A percentile compares a stretch with the other conserved stretches of the same genome.
phyloP scores from a whole-genome alignment of 164 flowering plant genomes.

The Vitis riparia region DNA sequence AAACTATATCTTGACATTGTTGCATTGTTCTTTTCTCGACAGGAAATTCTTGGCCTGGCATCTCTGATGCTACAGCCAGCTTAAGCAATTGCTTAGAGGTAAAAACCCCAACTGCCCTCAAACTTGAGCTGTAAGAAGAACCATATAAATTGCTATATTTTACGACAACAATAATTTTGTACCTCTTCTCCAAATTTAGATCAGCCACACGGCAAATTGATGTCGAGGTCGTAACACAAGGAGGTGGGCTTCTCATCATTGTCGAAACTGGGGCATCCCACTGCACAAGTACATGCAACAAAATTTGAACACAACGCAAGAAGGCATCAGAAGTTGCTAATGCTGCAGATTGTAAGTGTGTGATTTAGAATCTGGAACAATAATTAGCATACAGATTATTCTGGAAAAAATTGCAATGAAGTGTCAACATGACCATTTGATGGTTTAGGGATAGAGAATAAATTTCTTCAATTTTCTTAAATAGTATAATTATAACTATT shows the following conservation, averaged over 20 bases:
- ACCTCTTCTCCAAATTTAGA: conserved; percentile 58
- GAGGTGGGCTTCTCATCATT: conserved; percentile 72
- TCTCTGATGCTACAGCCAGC: conserved; percentile 23
- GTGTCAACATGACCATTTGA: too few species aligned
- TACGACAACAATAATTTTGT: conserved; percentile 64
- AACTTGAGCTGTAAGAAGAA: conserved; percentile 33
- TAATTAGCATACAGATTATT: too few species aligned
- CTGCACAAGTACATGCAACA: conserved; percentile 29
- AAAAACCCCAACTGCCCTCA: conserved; percentile 62
- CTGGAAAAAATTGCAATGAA: too few species aligned
- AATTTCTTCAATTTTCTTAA: too few species aligned
- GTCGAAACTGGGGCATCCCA: conserved; percentile 50
- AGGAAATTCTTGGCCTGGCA: conserved; percentile 5
- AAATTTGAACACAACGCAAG: not conserved
- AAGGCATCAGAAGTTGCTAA: not conserved
- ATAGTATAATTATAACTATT: too few species aligned
- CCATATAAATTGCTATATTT: conserved; percentile 31
- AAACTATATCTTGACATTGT: too few species aligned
- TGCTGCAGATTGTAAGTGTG: not conserved
- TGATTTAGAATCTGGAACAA: too few species aligned
- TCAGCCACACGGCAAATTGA: conserved; percentile 58
- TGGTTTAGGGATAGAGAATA: too few species aligned
- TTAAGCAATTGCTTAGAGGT: conserved; percentile 41
- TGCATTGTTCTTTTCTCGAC: too few species aligned
- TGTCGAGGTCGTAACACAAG: conserved; percentile 52